phyloP scores from a whole-genome alignment of 768 basidiomycete genomes.

The Lentinula raphanica region DNA sequence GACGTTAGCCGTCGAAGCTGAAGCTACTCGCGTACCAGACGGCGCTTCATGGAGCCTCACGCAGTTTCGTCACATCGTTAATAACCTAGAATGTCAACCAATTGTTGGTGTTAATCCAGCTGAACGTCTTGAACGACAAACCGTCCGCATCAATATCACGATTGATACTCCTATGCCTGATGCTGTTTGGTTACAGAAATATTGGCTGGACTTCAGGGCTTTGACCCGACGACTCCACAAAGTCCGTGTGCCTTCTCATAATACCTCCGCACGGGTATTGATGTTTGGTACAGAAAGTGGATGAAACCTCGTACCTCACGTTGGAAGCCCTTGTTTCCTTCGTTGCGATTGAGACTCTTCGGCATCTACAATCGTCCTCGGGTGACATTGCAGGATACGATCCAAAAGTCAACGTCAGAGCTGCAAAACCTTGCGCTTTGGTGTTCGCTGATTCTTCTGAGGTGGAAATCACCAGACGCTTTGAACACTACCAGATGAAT shows the following conservation, averaged over 20 bases:
- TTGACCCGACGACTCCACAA: conserved; percentile 20
- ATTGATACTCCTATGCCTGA: conserved; percentile 22
- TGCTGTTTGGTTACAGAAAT: conserved; percentile 12
- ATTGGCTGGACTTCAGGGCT: conserved; percentile 13
- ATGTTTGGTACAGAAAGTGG: conserved; percentile 35
- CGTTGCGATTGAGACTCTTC: conserved; percentile 44
- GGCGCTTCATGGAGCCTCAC: conserved; percentile 18
- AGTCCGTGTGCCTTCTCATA: conserved; percentile 19
- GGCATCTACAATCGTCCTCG: conserved; percentile 11
- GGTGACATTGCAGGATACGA: conserved; percentile 4
- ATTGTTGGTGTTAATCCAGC: conserved; percentile 66
- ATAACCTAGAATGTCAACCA: conserved; percentile 42
- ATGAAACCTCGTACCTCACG: conserved; percentile 49
- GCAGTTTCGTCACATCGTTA: conserved; percentile 21
- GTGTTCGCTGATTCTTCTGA: conserved; percentile 62
- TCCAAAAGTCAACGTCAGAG: conserved; percentile 44
- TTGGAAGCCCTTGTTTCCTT: conserved; percentile 66
- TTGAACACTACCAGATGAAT: conserved; percentile 27
- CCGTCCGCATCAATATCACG: conserved; percentile 42
- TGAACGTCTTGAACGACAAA: conserved; percentile 63
- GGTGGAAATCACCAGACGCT: conserved; percentile 50
- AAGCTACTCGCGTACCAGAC: conserved; percentile 17
- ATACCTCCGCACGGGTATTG: background rate
- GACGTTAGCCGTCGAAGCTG: conserved; percentile 35
- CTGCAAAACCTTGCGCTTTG: conserved; percentile 69